Conservation (phyloP, 2,329 filamentous ascomycete genomes). For the Calonectria pteridis region DNA sequence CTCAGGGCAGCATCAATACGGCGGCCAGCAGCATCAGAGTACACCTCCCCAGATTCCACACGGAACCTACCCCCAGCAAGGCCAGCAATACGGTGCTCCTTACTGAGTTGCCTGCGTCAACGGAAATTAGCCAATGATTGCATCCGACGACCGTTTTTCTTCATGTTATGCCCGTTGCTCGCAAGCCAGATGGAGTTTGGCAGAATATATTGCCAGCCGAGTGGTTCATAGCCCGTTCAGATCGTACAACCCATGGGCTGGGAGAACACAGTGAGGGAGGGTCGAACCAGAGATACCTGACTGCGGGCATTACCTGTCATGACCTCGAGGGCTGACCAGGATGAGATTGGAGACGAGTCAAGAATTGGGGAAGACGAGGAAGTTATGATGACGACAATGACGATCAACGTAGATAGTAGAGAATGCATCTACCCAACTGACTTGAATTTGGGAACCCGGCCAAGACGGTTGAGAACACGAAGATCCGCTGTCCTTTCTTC, state of each 20-base stretch:
- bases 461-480: constrained; percentile 27
- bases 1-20: constrained; percentile 43
- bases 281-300: constrained; percentile 8
- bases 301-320: constrained; percentile 31
- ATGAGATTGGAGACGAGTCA: constrained; percentile 29
- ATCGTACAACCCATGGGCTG: constrained; percentile 19
- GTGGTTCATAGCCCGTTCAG: constrained; percentile 28
- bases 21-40: constrained; percentile 44
- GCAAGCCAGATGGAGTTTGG: constrained; percentile 7
- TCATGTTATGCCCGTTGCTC: constrained; percentile 12
- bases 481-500: constrained; percentile 11
- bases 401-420: constrained; percentile 48
- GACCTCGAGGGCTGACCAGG: constrained; percentile 31
- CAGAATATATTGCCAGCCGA: constrained; percentile 26
- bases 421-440: constrained; percentile 39
- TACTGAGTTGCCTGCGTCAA: constrained; percentile 35
- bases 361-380: constrained; percentile 13
- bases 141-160: constrained; percentile 12
- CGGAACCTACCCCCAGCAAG: constrained; percentile 48
- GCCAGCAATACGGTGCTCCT: constrained; percentile 40
- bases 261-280: constrained; percentile 15
- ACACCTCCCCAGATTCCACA: constrained; percentile 45
- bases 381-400: constrained; percentile 24
- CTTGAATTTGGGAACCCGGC: constrained; percentile 32
- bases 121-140: background rate